A percentile compares a stretch with the other conserved stretches of the same genome.
Evolutionary conservation across 768 basidiomycete genomes (phyloP).

Genomic region (Cystoderma amianthinum): DNA sequence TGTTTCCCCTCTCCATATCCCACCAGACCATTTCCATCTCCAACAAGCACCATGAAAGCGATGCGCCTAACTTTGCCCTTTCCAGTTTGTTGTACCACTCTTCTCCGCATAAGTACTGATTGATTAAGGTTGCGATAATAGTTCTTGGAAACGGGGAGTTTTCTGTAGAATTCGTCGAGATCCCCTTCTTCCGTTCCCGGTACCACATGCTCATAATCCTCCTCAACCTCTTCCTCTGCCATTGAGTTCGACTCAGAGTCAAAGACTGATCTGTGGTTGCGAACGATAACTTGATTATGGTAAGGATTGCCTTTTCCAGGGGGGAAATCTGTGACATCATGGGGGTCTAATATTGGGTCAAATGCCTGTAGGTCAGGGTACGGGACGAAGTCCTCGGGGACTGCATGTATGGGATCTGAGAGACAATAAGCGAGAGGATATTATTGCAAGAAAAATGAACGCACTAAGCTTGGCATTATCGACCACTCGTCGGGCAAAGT

Average conservation of each 20-base stretch:
- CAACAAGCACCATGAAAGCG: slow-evolving; percentile 64
- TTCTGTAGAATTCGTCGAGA: slow-evolving; percentile 6
- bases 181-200: slow-evolving; percentile 19
- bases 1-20: slow-evolving; percentile 82
- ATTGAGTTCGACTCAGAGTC: slow-evolving; percentile 26
- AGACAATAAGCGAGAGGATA: no score
- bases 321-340: slow-evolving; percentile 45
- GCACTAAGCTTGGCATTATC: no score
- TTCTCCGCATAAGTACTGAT: slow-evolving; percentile 39
- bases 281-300: slow-evolving; percentile 56
- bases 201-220: slow-evolving; percentile 25
- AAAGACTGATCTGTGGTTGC: slow-evolving; percentile 71
- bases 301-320: slow-evolving; percentile 45
- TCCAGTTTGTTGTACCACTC: slow-evolving; percentile 84
- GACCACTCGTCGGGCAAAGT: no score
- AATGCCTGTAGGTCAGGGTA: slow-evolving; percentile 59
- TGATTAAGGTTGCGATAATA: slow-evolving; percentile 25
- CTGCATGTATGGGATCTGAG: not conserved
- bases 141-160: slow-evolving; percentile 11
- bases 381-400: slow-evolving; percentile 5
- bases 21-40: slow-evolving; percentile 78
- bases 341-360: slow-evolving; percentile 57
- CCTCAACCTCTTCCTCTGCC: slow-evolving; percentile 20
- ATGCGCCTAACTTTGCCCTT: slow-evolving; percentile 81
- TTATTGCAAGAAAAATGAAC: no score